A percentile compares a stretch with the other conserved stretches of the same genome.
phyloP scores from a whole-genome alignment of 176 grass and related monocot genomes.

The Musa acuminata region DNA sequence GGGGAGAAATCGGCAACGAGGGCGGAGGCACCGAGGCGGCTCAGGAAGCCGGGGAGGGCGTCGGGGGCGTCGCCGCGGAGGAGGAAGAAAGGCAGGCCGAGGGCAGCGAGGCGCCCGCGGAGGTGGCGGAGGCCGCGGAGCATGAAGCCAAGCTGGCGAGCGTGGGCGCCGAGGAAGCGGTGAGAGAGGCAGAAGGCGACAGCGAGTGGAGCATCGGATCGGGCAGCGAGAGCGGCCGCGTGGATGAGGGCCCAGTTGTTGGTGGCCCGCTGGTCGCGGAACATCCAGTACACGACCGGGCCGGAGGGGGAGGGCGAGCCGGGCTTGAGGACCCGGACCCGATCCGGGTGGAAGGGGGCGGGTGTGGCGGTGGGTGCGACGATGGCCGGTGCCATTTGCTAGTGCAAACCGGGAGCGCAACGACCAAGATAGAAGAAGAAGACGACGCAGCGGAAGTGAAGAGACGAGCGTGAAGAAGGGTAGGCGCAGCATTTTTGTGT shows the following conservation, averaged over 20 bases:
- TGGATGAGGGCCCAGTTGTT: slow-evolving; percentile 97
- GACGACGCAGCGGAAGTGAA: no score
- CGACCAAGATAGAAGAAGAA: no score
- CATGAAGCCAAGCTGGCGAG: slow-evolving; percentile 54
- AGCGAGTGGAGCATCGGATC: slow-evolving; percentile 42
- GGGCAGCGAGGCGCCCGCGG: slow-evolving; percentile 14
- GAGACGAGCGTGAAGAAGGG: not conserved
- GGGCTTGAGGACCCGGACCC: slow-evolving; percentile 44
- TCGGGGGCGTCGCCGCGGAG: slow-evolving; percentile 35
- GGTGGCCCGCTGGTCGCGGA: slow-evolving; percentile 69
- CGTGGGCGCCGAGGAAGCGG: slow-evolving; percentile 48
- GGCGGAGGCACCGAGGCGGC: slow-evolving; percentile 47
- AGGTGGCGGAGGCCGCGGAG: slow-evolving; percentile 56
- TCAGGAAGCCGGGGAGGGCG: slow-evolving; percentile 41
- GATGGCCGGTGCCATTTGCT: not conserved
- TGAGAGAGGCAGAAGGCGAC: slow-evolving; percentile 53
- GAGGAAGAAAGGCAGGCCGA: slow-evolving; percentile 58
- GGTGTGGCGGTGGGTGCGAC: not conserved
- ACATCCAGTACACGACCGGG: slow-evolving; percentile 96
- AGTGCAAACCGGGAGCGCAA: no score
- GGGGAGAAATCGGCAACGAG: slow-evolving; percentile 83
- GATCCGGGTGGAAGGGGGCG: slow-evolving; percentile 34
- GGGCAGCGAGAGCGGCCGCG: slow-evolving; percentile 52
- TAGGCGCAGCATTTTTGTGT: no score
- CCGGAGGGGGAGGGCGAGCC: slow-evolving; percentile 21